These are phyloP conservation scores for Didymella exigua DNA, from an alignment of 2,329 filamentous ascomycete species.

Conservation along the genomic window DNA sequence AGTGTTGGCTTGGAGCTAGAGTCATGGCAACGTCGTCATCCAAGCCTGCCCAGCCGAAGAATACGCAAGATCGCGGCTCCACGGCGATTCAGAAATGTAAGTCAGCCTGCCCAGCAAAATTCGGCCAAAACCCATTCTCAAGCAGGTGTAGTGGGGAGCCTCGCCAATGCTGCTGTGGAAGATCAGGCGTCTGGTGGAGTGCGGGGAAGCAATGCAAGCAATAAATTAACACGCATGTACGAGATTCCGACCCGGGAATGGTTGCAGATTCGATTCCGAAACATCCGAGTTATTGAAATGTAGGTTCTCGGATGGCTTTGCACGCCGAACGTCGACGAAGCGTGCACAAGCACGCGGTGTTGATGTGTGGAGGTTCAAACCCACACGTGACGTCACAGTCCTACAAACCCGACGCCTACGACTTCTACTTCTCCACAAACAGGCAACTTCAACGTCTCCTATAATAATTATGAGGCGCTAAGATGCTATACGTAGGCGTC, in stretches of 20 bases:
- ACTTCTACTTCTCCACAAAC: too few relatives aligned
- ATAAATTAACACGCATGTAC: background rate
- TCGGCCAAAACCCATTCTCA: background rate
- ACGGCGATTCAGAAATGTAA: constrained; percentile 5
- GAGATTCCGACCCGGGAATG: background rate
- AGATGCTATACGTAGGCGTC: too few relatives aligned
- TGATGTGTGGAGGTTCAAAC: background rate
- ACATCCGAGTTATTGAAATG: background rate
- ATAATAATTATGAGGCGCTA: too few relatives aligned
- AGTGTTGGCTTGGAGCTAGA: constrained; percentile 1
- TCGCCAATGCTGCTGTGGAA: background rate
- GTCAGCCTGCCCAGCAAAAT: background rate
- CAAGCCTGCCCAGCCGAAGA: constrained; percentile 16
- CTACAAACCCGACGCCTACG: too few relatives aligned
- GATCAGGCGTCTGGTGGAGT: background rate
- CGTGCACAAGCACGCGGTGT: background rate
- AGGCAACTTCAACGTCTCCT: too few relatives aligned
- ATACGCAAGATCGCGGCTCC: constrained; percentile 16
- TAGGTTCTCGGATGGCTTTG: background rate
- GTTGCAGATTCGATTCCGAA: background rate
- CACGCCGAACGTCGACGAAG: background rate
- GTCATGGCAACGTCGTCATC: constrained; percentile 26
- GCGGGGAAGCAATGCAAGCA: constrained; percentile 2
- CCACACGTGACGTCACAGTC: too few relatives aligned
- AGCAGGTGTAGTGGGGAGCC: background rate